A percentile compares a stretch with the other conserved stretches of the same genome.
phyloP scores from a whole-genome alignment of 257 asterid genomes.

The Scutellaria galericulata region DNA sequence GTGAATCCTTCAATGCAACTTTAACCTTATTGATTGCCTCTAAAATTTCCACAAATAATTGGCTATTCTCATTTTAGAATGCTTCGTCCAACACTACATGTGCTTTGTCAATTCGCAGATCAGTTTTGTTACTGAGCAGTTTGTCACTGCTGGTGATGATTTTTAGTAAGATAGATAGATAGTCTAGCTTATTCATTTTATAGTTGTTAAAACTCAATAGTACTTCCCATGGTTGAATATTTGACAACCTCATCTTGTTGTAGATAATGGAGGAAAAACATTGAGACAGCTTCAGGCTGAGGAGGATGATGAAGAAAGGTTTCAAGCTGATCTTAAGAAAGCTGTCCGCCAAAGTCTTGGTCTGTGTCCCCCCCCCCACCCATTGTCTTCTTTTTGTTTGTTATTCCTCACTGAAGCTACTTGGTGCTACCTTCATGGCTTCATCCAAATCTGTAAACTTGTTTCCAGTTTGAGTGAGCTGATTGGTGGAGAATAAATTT shows the following conservation, averaged over 20 bases:
- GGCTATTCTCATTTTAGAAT: conserved; percentile 24
- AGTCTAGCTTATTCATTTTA: conserved; percentile 7
- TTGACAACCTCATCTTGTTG: conserved; percentile 25
- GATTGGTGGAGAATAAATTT: conserved; percentile 21
- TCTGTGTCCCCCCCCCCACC: conserved; percentile 36
- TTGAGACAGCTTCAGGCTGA: conserved; percentile 75
- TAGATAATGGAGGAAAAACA: conserved; percentile 66
- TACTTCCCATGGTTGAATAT: conserved; percentile 33
- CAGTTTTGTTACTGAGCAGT: not conserved
- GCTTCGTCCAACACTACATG: conserved; percentile 1
- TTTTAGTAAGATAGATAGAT: conserved; percentile 24
- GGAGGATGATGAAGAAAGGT: conserved; percentile 91
- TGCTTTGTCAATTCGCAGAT: not conserved
- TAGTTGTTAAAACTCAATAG: conserved; percentile 9
- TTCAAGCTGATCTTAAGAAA: conserved; percentile 87
- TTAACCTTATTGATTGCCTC: no score
- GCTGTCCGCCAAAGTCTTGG: conserved; percentile 96
- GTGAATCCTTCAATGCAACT: no score
- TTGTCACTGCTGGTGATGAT: conserved; percentile 2
- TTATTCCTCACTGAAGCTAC: conserved; percentile 20
- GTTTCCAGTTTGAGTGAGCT: conserved; percentile 13
- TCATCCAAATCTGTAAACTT: conserved; percentile 9
- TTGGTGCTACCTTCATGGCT: not conserved
- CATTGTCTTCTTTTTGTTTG: conserved; percentile 28
- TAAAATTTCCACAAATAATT: not conserved